Evolutionary conservation across 331 rosid genomes (phyloP).

Genomic region (Rosa hybrid): DNA sequence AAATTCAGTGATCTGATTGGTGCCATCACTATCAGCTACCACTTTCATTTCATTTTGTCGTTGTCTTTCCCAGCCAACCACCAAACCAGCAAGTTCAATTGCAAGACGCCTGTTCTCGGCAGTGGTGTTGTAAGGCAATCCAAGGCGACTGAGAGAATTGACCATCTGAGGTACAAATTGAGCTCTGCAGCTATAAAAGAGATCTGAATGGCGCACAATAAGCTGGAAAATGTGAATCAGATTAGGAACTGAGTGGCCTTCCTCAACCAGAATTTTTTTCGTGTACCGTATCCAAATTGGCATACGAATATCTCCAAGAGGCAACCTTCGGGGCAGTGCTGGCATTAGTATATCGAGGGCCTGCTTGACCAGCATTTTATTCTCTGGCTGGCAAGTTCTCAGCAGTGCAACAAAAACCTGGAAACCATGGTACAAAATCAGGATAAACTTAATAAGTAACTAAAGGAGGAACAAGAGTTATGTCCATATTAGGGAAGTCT

Average conservation of each 20-base stretch:
- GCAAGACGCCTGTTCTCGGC: conserved; percentile 97
- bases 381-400: conserved; percentile 98
- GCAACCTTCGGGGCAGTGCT: conserved; percentile 93
- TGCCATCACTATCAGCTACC: conserved; percentile 66
- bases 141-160: conserved; percentile 96
- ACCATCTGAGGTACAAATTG: conserved; percentile 99
- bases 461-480: not conserved
- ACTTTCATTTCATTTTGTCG: conserved; percentile 92
- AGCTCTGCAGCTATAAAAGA: conserved; percentile 97
- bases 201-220: conserved; percentile 98
- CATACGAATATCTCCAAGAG: conserved; percentile 96
- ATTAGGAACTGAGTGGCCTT: conserved; percentile 98
- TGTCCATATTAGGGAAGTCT: not conserved
- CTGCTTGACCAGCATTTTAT: conserved; percentile 99
- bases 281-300: conserved; percentile 98
- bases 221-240: conserved; percentile 98
- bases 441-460: not conserved
- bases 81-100: conserved; percentile 99
- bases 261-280: conserved; percentile 94
- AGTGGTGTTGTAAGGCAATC: conserved; percentile 85
- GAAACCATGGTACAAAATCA: conserved; percentile 30
- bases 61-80: conserved; percentile 98
- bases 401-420: conserved; percentile 99
- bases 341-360: conserved; percentile 99
- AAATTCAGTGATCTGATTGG: conserved; percentile 68